These are phyloP conservation scores for Cryptococcus deneoformans DNA, from an alignment of 1,284 basidiomycete species.

Conservation along the genomic window DNA sequence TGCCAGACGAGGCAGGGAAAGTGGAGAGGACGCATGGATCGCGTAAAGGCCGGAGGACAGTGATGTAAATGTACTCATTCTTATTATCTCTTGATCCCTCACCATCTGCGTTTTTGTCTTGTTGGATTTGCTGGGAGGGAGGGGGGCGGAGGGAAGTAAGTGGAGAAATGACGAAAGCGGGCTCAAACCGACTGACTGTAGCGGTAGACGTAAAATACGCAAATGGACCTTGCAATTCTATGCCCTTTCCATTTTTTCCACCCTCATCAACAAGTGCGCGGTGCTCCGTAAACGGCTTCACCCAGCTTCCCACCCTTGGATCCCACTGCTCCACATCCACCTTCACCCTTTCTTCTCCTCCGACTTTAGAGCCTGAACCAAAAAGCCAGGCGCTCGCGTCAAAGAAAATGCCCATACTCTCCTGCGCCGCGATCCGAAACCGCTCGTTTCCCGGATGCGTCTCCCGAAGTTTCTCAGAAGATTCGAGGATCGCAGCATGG, in stretches of 20 bases:
- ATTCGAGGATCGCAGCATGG: constrained; percentile 81
- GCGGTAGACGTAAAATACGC: constrained; percentile 78
- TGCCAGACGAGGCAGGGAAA: constrained; percentile 29
- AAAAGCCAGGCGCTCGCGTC: constrained; percentile 58
- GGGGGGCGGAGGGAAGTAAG: constrained; percentile 32
- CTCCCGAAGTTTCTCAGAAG: constrained; percentile 71
- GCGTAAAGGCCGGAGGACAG: constrained; percentile 75
- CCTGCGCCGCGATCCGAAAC: constrained; percentile 76
- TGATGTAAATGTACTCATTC: constrained; percentile 63
- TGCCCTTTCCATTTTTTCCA: constrained; percentile 40
- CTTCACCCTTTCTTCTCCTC: neutral
- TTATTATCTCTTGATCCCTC: constrained; percentile 10
- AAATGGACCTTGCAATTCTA: constrained; percentile 72
- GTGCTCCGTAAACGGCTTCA: constrained; percentile 48
- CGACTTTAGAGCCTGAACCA: constrained; percentile 5
- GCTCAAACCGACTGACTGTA: constrained; percentile 80
- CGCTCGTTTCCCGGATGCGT: constrained; percentile 73
- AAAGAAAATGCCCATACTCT: constrained; percentile 74
- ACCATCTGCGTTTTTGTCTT: neutral
- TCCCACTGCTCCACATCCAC: constrained; percentile 59
- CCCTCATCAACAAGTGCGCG: constrained; percentile 11
- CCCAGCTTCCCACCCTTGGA: constrained; percentile 52
- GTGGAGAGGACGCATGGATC: constrained; percentile 57
- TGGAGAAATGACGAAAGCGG: constrained; percentile 71
- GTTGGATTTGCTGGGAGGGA: constrained; percentile 13